A percentile compares a stretch with the other conserved stretches of the same genome.
Conservation (phyloP, 2,329 filamentous ascomycete species). For the Fusarium foetens region DNA sequence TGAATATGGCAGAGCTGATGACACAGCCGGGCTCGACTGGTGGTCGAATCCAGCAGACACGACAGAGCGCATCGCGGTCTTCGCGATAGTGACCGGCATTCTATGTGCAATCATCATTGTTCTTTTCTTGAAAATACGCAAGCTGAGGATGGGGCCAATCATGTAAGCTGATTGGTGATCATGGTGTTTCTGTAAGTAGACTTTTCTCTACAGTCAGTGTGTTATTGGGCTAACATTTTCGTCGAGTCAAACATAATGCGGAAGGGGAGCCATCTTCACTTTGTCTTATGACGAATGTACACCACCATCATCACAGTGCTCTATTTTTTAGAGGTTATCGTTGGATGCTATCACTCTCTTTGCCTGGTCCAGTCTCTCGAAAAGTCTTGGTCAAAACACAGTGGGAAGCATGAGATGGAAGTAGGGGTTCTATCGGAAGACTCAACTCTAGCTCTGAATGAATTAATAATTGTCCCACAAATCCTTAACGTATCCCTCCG, state of each 20-base stretch:
- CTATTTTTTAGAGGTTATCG: no score
- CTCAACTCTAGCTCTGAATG: neutral
- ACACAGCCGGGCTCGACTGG: neutral
- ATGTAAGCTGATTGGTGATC: neutral
- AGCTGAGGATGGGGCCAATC: neutral
- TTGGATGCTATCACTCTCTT: neutral
- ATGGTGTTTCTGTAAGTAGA: neutral
- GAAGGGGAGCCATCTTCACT: neutral
- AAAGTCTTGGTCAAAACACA: neutral
- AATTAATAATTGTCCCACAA: conserved; percentile 76
- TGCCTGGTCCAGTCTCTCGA: neutral
- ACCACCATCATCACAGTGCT: neutral
- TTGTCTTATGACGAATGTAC: neutral
- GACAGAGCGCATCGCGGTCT: neutral
- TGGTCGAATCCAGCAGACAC: neutral
- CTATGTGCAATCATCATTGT: neutral
- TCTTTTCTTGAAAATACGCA: neutral
- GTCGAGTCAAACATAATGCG: neutral
- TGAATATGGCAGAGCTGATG: neutral
- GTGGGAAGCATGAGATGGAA: neutral
- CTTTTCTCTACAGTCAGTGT: neutral
- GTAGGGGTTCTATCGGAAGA: neutral
- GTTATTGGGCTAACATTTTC: neutral
- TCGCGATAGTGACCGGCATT: neutral
- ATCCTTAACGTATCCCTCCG: conserved; percentile 85